Percentiles rank a stretch among this genome's conserved stretches.
Conservation (phyloP, 352 stramenopile species). For the Pythium vanterpoolii region DNA sequence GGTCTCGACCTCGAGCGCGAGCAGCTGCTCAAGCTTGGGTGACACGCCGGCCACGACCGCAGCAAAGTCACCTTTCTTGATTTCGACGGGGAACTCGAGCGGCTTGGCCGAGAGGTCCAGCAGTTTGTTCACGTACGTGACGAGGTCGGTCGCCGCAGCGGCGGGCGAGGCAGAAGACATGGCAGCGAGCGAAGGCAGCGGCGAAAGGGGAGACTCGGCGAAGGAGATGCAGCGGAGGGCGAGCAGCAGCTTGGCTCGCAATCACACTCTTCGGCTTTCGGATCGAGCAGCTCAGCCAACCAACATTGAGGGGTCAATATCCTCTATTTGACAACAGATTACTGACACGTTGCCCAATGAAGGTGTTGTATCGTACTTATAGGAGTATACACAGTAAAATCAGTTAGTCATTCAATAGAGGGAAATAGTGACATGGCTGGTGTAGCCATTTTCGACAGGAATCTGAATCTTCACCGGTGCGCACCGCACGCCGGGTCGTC, state of each 20-base stretch:
- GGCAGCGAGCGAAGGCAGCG: neutral
- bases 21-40: slow-evolving; percentile 51
- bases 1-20: slow-evolving; percentile 68
- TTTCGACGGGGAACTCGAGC: slow-evolving; percentile 48
- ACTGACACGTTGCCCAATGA: neutral
- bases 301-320: slow-evolving; percentile 17
- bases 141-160: slow-evolving; percentile 48
- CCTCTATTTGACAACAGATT: neutral
- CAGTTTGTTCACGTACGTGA: slow-evolving; percentile 80
- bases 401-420: neutral
- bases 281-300: slow-evolving; percentile 17
- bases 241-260: neutral
- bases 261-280: neutral
- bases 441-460: slow-evolving; percentile 10
- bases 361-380: slow-evolving; percentile 14
- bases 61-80: slow-evolving; percentile 60
- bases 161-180: slow-evolving; percentile 13
- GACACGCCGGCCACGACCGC: slow-evolving; percentile 45
- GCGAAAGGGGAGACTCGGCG: neutral
- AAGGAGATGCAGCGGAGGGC: neutral
- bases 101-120: slow-evolving; percentile 36
- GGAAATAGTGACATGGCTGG: slow-evolving; percentile 6
- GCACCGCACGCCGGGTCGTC: neutral
- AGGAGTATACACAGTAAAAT: neutral
- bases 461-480: neutral